Percentiles rank a stretch among this genome's conserved stretches.
phyloP scores from a whole-genome alignment of 2,329 filamentous ascomycete genomes.

The Alternaria burnsii region DNA sequence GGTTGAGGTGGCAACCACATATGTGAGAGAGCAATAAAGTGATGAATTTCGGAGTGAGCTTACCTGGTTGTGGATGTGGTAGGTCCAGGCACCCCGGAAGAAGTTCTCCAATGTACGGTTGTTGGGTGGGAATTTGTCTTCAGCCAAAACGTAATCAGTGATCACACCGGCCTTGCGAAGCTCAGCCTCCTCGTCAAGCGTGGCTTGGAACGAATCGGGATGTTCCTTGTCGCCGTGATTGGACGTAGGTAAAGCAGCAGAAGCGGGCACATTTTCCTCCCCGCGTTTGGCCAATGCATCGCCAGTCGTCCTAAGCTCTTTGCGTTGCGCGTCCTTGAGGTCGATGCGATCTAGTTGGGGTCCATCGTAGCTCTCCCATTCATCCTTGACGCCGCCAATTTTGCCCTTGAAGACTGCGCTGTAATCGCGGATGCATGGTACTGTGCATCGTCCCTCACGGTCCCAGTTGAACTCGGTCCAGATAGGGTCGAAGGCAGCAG shows the following conservation, averaged over 20 bases:
- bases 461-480: conserved; percentile 67
- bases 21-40: neutral
- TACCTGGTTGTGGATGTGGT: conserved; percentile 67
- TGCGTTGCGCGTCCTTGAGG: conserved; percentile 36
- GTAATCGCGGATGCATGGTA: conserved; percentile 65
- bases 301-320: conserved; percentile 33
- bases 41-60: conserved; percentile 22
- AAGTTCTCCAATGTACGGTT: conserved; percentile 65
- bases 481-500: conserved; percentile 65
- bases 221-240: conserved; percentile 35
- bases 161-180: conserved; percentile 53
- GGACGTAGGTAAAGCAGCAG: conserved; percentile 38
- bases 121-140: conserved; percentile 64
- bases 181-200: conserved; percentile 51
- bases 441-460: conserved; percentile 61
- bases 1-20: neutral
- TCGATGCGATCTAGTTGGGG: conserved; percentile 51
- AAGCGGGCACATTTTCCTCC: conserved; percentile 36
- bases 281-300: conserved; percentile 24
- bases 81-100: conserved; percentile 65
- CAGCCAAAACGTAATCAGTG: conserved; percentile 57
- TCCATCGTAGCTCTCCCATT: conserved; percentile 64
- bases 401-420: conserved; percentile 62
- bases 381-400: conserved; percentile 56
- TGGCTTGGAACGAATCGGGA: conserved; percentile 52